Conservation (phyloP, 1,139 yeast genomes). For the Diutina sp. region DNA sequence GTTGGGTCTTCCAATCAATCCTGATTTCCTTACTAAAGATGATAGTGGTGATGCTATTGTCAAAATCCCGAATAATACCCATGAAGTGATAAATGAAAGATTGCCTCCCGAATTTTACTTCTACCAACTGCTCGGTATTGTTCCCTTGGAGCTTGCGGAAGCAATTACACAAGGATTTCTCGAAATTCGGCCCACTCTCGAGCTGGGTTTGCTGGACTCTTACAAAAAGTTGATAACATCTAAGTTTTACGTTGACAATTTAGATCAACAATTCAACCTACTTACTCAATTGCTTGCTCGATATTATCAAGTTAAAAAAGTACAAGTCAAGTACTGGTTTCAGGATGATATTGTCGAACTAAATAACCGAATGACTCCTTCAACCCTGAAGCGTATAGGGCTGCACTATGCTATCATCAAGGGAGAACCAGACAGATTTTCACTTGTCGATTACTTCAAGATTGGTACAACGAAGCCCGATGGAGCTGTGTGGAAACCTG, state of each 20-base stretch:
- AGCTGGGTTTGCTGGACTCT: constrained; percentile 45
- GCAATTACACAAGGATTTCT: constrained; percentile 55
- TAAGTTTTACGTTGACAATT: constrained; percentile 30
- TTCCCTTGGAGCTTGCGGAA: constrained; percentile 53
- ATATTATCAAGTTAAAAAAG: constrained; percentile 70
- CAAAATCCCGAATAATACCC: constrained; percentile 65
- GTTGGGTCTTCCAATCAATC: constrained; percentile 15
- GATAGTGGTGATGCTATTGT: constrained; percentile 6
- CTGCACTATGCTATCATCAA: constrained; percentile 8
- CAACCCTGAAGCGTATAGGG: constrained; percentile 12
- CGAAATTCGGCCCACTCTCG: constrained; percentile 58
- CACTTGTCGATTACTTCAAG: constrained; percentile 11
- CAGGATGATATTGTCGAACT: constrained; percentile 34
- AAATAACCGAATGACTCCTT: constrained; percentile 40
- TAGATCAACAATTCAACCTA: constrained; percentile 53
- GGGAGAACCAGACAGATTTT: constrained; percentile 10
- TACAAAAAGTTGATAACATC: constrained; percentile 44
- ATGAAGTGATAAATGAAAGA: constrained; percentile 73
- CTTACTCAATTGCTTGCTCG: constrained; percentile 68
- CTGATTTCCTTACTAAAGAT: constrained; percentile 9
- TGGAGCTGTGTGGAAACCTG: background rate
- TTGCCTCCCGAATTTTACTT: constrained; percentile 79
- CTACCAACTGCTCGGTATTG: constrained; percentile 68
- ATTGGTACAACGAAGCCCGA: background rate
- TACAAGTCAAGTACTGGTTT: constrained; percentile 49